Evolutionary conservation across 129 eudicot genomes (phyloP).

Genomic region (Erigeron canadensis): DNA sequence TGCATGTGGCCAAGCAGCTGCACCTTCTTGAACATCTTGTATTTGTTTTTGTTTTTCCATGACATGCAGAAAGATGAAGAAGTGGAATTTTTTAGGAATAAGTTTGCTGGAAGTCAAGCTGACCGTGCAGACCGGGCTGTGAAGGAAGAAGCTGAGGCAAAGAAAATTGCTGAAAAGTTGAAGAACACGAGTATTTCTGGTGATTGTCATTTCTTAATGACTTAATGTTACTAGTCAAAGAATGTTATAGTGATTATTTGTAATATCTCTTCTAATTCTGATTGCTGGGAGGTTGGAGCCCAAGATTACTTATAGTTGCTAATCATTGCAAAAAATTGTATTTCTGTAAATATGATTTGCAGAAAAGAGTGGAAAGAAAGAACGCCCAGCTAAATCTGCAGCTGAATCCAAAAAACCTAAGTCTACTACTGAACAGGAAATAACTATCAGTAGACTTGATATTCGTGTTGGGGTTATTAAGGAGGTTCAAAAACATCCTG

Average conservation of each 20-base stretch:
- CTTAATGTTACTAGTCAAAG: not conserved
- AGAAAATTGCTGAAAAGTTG: constrained; percentile 61
- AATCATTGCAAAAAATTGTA: too few relatives aligned
- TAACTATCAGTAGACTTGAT: constrained; percentile 79
- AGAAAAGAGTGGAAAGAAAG: constrained; percentile 62
- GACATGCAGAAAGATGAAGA: constrained; percentile 78
- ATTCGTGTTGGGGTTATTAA: constrained; percentile 93
- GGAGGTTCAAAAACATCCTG: constrained; percentile 88
- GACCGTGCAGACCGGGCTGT: constrained; percentile 89
- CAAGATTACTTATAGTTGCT: too few relatives aligned
- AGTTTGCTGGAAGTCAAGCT: constrained; percentile 99
- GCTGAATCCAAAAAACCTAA: constrained; percentile 48
- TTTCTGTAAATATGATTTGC: not conserved
- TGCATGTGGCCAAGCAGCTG: not conserved
- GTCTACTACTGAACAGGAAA: constrained; percentile 60
- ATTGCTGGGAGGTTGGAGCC: too few relatives aligned
- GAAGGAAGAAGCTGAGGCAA: constrained; percentile 88
- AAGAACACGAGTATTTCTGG: constrained; percentile 75
- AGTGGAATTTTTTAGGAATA: constrained; percentile 57
- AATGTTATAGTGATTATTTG: not conserved
- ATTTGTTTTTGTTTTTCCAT: constrained; percentile 2
- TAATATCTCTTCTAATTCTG: too few relatives aligned
- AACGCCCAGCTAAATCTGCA: constrained; percentile 39
- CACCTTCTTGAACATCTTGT: constrained; percentile 6
- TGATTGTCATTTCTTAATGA: constrained; percentile 11